Evolutionary conservation across 2,329 filamentous ascomycete species (phyloP).

Genomic region (Diaporthe helianthi): DNA sequence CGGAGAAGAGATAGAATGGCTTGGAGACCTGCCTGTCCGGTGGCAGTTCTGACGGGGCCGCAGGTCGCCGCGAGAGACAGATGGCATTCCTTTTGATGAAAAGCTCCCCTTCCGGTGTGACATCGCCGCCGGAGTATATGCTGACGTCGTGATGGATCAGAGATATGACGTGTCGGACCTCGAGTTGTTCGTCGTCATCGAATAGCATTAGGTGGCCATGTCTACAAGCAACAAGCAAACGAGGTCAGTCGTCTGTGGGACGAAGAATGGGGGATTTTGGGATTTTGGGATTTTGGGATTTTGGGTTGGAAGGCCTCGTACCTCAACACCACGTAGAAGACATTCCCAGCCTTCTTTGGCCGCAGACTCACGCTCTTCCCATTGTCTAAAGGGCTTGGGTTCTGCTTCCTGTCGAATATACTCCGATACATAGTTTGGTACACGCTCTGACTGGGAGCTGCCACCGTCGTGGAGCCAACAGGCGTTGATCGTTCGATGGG

Average conservation of each 20-base stretch:
- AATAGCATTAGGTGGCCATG: constrained; percentile 98
- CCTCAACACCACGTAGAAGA: constrained; percentile 92
- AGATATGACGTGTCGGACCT: constrained; percentile 95
- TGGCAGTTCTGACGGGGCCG: constrained; percentile 56
- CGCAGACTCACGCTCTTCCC: constrained; percentile 57
- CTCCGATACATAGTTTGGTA: constrained; percentile 98
- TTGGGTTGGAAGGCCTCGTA: constrained; percentile 50
- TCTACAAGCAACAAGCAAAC: constrained; percentile 51
- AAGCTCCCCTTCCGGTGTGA: constrained; percentile 87
- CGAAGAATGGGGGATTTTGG: too few relatives aligned
- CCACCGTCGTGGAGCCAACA: constrained; percentile 75
- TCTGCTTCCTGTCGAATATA: constrained; percentile 83
- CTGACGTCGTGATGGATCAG: constrained; percentile 86
- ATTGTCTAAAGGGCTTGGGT: constrained; percentile 54
- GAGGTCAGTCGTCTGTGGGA: constrained; percentile 28
- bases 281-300: too few relatives aligned
- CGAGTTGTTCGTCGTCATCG: constrained; percentile 92
- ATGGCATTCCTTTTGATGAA: constrained; percentile 96
- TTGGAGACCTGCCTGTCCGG: constrained; percentile 69
- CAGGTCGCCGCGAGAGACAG: constrained; percentile 72
- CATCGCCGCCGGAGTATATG: constrained; percentile 80
- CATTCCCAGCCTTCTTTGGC: constrained; percentile 76
- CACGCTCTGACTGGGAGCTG: constrained; percentile 86
- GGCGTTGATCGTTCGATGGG: constrained; percentile 87
- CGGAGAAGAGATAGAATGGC: constrained; percentile 92